phyloP scores from a whole-genome alignment of 2,329 filamentous ascomycete genomes.

The Zymoseptoria crescenta region DNA sequence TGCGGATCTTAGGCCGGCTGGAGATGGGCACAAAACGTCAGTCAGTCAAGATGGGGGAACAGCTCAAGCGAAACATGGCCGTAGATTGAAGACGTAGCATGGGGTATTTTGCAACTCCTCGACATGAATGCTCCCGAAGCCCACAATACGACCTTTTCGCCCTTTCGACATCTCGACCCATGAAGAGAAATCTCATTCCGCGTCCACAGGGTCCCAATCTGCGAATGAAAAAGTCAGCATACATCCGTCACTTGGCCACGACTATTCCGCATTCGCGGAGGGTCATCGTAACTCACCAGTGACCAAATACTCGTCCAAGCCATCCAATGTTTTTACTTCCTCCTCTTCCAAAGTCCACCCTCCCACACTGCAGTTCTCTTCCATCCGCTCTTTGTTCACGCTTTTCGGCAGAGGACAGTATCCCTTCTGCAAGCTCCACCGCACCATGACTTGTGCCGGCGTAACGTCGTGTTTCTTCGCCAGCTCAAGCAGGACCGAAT shows the following conservation, averaged over 20 bases:
- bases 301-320: conserved; percentile 63
- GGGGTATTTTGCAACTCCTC: not conserved
- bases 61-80: not conserved
- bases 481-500: conserved; percentile 55
- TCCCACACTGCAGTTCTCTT: conserved; percentile 56
- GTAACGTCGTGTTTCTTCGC: conserved; percentile 62
- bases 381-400: conserved; percentile 52
- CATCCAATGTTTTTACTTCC: conserved; percentile 58
- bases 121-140: not conserved
- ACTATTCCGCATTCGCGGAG: too few species aligned
- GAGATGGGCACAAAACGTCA: not conserved
- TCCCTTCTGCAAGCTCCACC: conserved; percentile 70
- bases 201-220: conserved; percentile 31
- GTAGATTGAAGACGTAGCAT: not conserved
- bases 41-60: not conserved
- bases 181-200: conserved; percentile 7
- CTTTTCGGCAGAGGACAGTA: conserved; percentile 70
- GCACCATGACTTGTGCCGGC: conserved; percentile 65
- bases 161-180: not conserved
- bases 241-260: not conserved
- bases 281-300: conserved; percentile 41
- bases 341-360: conserved; percentile 52
- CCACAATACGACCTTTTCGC: not conserved
- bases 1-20: conserved; percentile 6
- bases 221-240: conserved; percentile 8